phyloP scores from a whole-genome alignment of 257 asterid species.

The Plantago major region DNA sequence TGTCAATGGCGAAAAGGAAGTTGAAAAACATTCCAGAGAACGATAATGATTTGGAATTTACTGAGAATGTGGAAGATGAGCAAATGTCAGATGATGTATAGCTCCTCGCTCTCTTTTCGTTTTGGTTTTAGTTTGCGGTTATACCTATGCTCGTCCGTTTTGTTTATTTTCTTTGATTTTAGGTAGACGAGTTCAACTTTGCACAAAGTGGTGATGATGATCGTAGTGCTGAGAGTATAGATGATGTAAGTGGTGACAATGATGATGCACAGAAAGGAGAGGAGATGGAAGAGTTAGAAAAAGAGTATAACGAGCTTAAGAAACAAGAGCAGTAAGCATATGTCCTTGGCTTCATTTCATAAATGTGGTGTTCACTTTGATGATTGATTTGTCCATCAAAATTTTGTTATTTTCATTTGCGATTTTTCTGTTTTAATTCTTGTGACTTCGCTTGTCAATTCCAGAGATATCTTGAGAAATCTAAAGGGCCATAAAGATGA shows the following conservation, averaged over 20 bases:
- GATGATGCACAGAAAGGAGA: constrained; percentile 32
- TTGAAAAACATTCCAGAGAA: constrained; percentile 34
- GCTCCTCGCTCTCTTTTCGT: background rate
- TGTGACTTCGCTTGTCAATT: constrained; percentile 8
- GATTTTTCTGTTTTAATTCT: constrained; percentile 18
- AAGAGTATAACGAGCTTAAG: constrained; percentile 58
- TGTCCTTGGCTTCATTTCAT: constrained; percentile 14
- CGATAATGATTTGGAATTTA: constrained; percentile 46
- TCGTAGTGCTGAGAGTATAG: constrained; percentile 17
- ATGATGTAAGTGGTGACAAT: constrained; percentile 17
- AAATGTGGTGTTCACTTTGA: too few relatives aligned
- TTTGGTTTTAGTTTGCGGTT: too few relatives aligned
- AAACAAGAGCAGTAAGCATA: constrained; percentile 67
- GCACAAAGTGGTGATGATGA: constrained; percentile 12
- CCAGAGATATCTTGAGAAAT: constrained; percentile 70
- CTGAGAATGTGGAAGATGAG: constrained; percentile 26
- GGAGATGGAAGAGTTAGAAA: constrained; percentile 70
- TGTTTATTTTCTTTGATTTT: constrained; percentile 7
- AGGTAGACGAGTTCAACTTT: constrained; percentile 13
- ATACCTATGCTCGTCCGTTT: background rate
- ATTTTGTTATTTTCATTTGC: constrained; percentile 5
- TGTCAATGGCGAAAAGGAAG: constrained; percentile 40
- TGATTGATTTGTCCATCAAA: background rate
- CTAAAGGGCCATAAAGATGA: constrained; percentile 70
- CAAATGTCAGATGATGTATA: background rate